phyloP scores from a whole-genome alignment of 495 filamentous ascomycete species.

The Xylaria curta region DNA sequence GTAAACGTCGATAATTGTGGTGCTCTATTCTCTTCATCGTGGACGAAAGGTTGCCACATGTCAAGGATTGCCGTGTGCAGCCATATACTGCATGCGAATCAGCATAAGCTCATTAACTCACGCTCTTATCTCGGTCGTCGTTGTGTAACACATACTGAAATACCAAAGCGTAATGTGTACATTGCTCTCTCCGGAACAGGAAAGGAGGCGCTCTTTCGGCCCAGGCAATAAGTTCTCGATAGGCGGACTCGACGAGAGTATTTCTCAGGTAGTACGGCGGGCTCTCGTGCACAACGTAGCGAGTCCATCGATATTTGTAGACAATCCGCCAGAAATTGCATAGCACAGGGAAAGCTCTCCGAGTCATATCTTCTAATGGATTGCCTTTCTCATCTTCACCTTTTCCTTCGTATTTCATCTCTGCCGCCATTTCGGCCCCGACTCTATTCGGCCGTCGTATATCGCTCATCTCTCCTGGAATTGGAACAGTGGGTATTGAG shows the following conservation, averaged over 20 bases:
- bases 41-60: slow-evolving; percentile 35
- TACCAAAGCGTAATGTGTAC: slow-evolving; percentile 30
- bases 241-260: slow-evolving; percentile 32
- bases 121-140: not conserved
- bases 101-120: not conserved
- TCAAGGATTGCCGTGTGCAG: slow-evolving; percentile 37
- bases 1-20: slow-evolving; percentile 31
- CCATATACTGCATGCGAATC: slow-evolving; percentile 34
- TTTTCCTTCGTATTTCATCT: not conserved
- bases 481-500: slow-evolving; percentile 27
- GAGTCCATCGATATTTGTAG: slow-evolving; percentile 33
- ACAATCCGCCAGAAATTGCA: slow-evolving; percentile 36
- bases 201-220: slow-evolving; percentile 28
- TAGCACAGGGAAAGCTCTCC: slow-evolving; percentile 25
- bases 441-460: not conserved
- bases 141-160: slow-evolving; percentile 30
- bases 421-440: not conserved
- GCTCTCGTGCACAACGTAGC: slow-evolving; percentile 23
- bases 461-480: slow-evolving; percentile 26
- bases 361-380: not conserved
- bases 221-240: slow-evolving; percentile 35
- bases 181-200: slow-evolving; percentile 22
- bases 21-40: not conserved
- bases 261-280: slow-evolving; percentile 24
- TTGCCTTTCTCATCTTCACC: not conserved